Percentiles rank a stretch among this genome's conserved stretches.
Evolutionary conservation across 139 green algal genomes (phyloP).

Genomic region (Choricystis sp.): DNA sequence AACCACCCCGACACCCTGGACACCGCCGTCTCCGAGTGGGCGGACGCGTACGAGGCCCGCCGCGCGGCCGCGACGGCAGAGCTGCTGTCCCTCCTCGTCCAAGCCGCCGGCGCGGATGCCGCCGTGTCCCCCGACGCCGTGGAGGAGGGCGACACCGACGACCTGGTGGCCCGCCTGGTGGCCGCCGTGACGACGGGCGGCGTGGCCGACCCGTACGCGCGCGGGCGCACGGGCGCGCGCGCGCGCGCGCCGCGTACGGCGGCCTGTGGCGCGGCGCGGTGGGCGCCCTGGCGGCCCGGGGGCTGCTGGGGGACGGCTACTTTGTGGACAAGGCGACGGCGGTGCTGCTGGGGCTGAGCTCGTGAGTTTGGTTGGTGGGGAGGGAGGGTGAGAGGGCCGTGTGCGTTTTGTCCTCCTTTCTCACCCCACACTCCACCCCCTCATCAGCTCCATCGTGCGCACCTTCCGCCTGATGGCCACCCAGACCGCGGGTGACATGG

Average conservation of each 20-base stretch:
- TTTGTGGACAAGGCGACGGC: slow-evolving; percentile 34
- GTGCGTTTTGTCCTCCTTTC: too few relatives aligned
- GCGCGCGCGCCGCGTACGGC: slow-evolving; percentile 24
- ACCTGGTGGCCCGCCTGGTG: background rate
- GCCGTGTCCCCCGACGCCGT: background rate
- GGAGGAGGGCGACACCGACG: background rate
- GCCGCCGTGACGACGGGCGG: slow-evolving; percentile 16
- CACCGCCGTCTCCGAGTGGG: background rate
- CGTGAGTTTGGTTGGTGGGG: too few relatives aligned
- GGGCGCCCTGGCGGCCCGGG: slow-evolving; percentile 10
- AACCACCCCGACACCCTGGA: too few relatives aligned
- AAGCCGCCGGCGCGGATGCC: slow-evolving; percentile 10
- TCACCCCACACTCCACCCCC: too few relatives aligned
- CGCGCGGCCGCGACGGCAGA: slow-evolving; percentile 27
- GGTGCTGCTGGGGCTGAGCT: slow-evolving; percentile 40
- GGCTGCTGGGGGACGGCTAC: slow-evolving; percentile 34
- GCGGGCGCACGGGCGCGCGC: slow-evolving; percentile 12
- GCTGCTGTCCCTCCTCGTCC: slow-evolving; percentile 42
- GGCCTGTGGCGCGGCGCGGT: slow-evolving; percentile 37
- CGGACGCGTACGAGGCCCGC: slow-evolving; percentile 2
- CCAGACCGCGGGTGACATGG: slow-evolving; percentile 45
- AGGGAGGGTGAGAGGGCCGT: too few relatives aligned
- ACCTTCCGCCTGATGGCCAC: slow-evolving; percentile 41
- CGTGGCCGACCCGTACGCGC: slow-evolving; percentile 23
- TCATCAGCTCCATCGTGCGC: slow-evolving; percentile 41